Evolutionary conservation across 495 filamentous ascomycete genomes (phyloP).

Genomic region (Podospora australis): DNA sequence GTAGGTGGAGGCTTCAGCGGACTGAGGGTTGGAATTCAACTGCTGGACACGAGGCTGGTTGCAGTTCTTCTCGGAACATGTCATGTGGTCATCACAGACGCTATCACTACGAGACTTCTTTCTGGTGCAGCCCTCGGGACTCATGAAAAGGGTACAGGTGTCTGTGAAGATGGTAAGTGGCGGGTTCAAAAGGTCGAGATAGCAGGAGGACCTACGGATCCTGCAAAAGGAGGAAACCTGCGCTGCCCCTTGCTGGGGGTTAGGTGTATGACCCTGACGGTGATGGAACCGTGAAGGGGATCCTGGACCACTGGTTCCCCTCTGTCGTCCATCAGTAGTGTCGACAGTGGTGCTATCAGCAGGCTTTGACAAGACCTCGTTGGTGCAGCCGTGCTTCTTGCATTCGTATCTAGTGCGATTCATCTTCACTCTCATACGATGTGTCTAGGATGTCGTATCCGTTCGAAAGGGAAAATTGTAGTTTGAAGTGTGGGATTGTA

Average conservation of each 20-base stretch:
- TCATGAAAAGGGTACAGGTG: slow-evolving; percentile 18
- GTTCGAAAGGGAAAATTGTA: no score
- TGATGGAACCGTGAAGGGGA: no score
- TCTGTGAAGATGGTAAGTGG: slow-evolving; percentile 7
- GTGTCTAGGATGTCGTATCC: no score
- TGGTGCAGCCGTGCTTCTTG: slow-evolving; percentile 17
- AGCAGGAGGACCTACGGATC: slow-evolving; percentile 12
- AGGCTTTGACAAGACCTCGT: slow-evolving; percentile 20
- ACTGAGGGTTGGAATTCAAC: slow-evolving; percentile 13
- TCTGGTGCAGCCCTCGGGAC: slow-evolving; percentile 18
- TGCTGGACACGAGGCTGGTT: slow-evolving; percentile 19
- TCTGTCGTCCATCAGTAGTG: no score
- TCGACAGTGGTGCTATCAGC: no score
- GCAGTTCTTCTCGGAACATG: slow-evolving; percentile 20
- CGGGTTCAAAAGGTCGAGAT: not conserved
- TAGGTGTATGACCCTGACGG: no score
- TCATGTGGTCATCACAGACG: slow-evolving; percentile 20
- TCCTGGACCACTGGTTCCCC: no score
- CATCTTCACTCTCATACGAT: slow-evolving; percentile 14
- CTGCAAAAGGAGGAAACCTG: slow-evolving; percentile 20
- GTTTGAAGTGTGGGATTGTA: no score
- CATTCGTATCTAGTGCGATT: slow-evolving; percentile 16
- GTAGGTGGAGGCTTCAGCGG: slow-evolving; percentile 14
- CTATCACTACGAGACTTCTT: slow-evolving; percentile 21
- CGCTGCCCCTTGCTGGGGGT: no score